A percentile compares a stretch with the other conserved stretches of the same genome.
These are phyloP conservation scores for Aureobasidium sp. DNA, from an alignment of 2,329 filamentous ascomycete species.

Conservation along the genomic window DNA sequence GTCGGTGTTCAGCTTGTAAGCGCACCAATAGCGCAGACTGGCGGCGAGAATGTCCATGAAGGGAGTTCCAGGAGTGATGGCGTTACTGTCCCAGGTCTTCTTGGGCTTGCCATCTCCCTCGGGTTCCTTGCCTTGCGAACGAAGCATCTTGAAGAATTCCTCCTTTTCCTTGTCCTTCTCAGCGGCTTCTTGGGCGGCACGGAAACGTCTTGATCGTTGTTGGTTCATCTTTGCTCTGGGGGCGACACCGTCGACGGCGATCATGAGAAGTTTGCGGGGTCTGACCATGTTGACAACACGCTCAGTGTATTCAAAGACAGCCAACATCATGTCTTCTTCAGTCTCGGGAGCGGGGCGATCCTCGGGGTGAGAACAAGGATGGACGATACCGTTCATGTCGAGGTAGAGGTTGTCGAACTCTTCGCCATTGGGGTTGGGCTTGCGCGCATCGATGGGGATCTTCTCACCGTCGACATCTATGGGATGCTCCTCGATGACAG, in stretches of 20 bases:
- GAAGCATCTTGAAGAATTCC: conserved; percentile 77
- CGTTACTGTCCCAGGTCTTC: conserved; percentile 86
- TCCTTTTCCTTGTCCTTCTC: conserved; percentile 90
- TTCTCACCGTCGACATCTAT: conserved; percentile 73
- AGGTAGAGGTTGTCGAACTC: conserved; percentile 97
- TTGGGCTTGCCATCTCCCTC: conserved; percentile 52
- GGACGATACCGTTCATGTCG: conserved; percentile 99
- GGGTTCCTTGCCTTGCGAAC: conserved; percentile 50
- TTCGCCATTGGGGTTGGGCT: conserved; percentile 91
- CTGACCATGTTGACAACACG: conserved; percentile 98
- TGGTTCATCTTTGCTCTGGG: conserved; percentile 99
- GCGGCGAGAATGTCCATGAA: conserved; percentile 96
- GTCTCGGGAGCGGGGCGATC: conserved; percentile 84
- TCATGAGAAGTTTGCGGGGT: conserved; percentile 91
- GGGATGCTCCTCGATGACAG: conserved; percentile 80
- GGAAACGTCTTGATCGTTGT: conserved; percentile 90
- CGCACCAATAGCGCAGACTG: conserved; percentile 90
- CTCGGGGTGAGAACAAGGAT: conserved; percentile 96
- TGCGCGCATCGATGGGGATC: conserved; percentile 77
- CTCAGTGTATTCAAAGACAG: conserved; percentile 97
- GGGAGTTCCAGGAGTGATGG: conserved; percentile 91
- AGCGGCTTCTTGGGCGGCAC: conserved; percentile 85
- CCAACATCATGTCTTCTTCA: conserved; percentile 99
- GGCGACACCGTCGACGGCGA: conserved; percentile 95
- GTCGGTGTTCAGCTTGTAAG: conserved; percentile 96